Percentiles rank a stretch among this genome's conserved stretches.
These are phyloP conservation scores for Colletotrichum sp. DNA, from an alignment of 2,329 filamentous ascomycete species.

Conservation along the genomic window DNA sequence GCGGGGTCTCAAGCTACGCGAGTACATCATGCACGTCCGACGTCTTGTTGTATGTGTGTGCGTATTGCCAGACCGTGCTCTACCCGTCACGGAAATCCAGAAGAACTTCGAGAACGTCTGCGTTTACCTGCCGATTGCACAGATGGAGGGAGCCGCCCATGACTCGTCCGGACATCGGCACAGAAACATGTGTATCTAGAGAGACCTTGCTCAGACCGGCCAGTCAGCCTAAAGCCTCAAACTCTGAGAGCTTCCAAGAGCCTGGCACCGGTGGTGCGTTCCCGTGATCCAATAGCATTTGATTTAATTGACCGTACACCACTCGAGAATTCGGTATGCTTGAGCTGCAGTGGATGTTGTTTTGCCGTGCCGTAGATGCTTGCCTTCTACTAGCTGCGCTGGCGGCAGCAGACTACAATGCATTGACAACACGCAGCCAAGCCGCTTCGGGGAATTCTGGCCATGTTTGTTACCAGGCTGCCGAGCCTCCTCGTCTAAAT, in stretches of 20 bases:
- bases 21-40: background rate
- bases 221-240: background rate
- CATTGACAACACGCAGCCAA: background rate
- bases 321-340: background rate
- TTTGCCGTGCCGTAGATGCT: background rate
- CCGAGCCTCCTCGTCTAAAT: background rate
- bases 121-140: background rate
- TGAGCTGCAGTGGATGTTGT: background rate
- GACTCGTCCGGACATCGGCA: constrained; percentile 1
- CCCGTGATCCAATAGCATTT: background rate
- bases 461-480: background rate
- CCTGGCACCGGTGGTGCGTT: background rate
- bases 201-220: background rate
- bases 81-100: background rate
- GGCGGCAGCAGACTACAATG: background rate
- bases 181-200: background rate
- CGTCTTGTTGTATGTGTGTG: background rate
- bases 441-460: background rate
- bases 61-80: background rate
- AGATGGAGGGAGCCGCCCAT: background rate
- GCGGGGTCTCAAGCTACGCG: background rate
- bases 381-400: background rate
- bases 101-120: background rate
- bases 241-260: background rate
- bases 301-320: background rate